Evolutionary conservation across 768 basidiomycete genomes (phyloP), one percentile per base, ranked within the genome.

Genomic region (Tricholoma flavovirens): DNA sequence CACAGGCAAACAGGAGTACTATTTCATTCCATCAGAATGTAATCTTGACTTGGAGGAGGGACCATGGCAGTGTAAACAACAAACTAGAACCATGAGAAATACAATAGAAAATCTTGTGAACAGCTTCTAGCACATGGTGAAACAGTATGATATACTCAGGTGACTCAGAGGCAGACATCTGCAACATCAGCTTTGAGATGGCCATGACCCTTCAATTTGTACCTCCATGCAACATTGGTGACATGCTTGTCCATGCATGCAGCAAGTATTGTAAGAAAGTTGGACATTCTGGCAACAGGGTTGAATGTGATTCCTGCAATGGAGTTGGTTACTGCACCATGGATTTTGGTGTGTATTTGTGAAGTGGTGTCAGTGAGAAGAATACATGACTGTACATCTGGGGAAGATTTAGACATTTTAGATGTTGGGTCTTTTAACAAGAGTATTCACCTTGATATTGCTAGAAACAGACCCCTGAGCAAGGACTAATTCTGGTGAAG

Each of bases 321-420:
- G 0, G 92, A 90, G 68, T 98, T 96, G 0, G 95, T 98, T 1
- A 94, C 88, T 1, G 95, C 90, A 5, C 77, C 73, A 17, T 86
- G 83, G 55, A 98, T 79, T 68, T 96, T 97, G 24, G 76, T 65
- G 46, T 68, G 66, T 45, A 96, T 91, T 64, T 81, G 70, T 1
- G 71, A 61, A 9, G 80, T 67, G 0, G 81, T 71, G 66, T 98
- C 95, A 21, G 90, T 95, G 36, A 98, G 77, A 54, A 92, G 79
- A 65, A 98, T 93, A 22, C 94, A 87, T 0, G 93, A 95, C 12
- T 82, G 71, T 1, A 82, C 56, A 66, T 91, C 84, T 0, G 86
- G 87, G 0, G 92, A 80, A 0, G 95, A 98, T 69, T 98, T 98
- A 32, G 95, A 97, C 94, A 98, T 98, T 68, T 98, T 98, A 3